Evolutionary conservation across 176 grass and related monocot genomes (phyloP).

Genomic region (Pharus latifolius): DNA sequence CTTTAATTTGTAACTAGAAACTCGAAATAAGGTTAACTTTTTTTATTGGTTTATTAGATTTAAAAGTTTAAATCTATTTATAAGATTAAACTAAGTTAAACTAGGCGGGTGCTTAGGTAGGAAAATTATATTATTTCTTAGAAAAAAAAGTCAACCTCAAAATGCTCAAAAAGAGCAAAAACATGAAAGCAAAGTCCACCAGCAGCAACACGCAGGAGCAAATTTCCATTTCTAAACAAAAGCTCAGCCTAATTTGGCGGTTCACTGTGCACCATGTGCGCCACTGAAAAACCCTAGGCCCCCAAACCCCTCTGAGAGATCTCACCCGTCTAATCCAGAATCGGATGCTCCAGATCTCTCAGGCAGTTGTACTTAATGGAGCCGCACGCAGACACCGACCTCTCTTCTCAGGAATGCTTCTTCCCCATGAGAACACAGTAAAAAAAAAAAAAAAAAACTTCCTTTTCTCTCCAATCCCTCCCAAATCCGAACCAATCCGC

Average conservation of each 20-base stretch:
- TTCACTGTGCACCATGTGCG: neutral
- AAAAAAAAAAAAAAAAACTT: neutral
- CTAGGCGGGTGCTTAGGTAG: too few relatives aligned
- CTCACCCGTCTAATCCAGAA: neutral
- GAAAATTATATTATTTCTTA: too few relatives aligned
- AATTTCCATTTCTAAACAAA: neutral
- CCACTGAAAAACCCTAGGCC: constrained; percentile 45
- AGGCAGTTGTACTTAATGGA: constrained; percentile 20
- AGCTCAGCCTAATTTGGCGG: neutral
- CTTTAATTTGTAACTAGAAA: too few relatives aligned
- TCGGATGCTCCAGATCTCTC: constrained; percentile 1
- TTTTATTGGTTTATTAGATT: too few relatives aligned
- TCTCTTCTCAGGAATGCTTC: neutral
- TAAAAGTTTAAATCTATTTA: too few relatives aligned
- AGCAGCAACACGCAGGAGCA: neutral
- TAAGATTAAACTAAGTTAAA: too few relatives aligned
- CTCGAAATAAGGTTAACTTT: too few relatives aligned
- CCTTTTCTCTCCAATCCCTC: neutral
- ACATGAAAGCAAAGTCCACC: neutral
- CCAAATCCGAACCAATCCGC: neutral
- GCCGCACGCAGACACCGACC: neutral
- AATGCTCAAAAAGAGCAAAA: neutral
- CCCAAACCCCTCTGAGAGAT: constrained; percentile 10
- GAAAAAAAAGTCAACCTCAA: neutral
- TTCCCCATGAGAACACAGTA: neutral